Conservation (phyloP, 1,284 basidiomycete species). For the Malassezia obtusa region DNA sequence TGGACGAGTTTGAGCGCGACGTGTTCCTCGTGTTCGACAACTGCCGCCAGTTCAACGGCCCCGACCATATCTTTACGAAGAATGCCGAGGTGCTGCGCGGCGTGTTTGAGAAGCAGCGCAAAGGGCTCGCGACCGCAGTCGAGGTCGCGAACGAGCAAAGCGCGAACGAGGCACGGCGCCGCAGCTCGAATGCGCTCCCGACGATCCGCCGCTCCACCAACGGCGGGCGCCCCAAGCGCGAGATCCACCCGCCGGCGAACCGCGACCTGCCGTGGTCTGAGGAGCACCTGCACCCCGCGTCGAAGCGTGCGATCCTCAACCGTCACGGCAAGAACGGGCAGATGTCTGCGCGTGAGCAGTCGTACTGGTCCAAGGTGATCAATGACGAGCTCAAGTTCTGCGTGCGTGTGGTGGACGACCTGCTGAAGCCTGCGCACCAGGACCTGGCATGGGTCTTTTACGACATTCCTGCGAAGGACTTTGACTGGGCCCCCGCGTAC, state of each 20-base stretch:
- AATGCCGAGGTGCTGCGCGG: constrained; percentile 74
- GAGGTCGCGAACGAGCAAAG: constrained; percentile 51
- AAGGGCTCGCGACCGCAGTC: constrained; percentile 22
- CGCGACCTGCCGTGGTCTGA: constrained; percentile 80
- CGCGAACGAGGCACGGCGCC: constrained; percentile 50
- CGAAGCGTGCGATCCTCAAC: constrained; percentile 13
- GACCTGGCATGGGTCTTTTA: constrained; percentile 74
- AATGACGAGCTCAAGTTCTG: constrained; percentile 80
- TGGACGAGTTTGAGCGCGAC: constrained; percentile 35
- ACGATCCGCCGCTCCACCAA: constrained; percentile 60
- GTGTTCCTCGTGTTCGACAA: constrained; percentile 67
- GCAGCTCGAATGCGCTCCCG: constrained; percentile 66
- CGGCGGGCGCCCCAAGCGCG: constrained; percentile 79
- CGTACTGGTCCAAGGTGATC: constrained; percentile 60
- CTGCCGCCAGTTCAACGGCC: constrained; percentile 80
- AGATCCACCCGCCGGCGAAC: constrained; percentile 86
- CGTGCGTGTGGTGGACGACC: constrained; percentile 62
- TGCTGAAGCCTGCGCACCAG: constrained; percentile 67
- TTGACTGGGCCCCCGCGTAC: constrained; percentile 68
- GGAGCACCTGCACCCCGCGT: constrained; percentile 40
- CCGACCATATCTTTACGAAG: constrained; percentile 65
- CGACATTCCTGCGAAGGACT: constrained; percentile 73
- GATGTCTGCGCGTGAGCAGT: constrained; percentile 38
- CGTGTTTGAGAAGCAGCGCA: constrained; percentile 74
- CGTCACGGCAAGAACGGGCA: constrained; percentile 25